phyloP scores from a whole-genome alignment of 345 rosid genomes.

The Orychophragmus violaceus region DNA sequence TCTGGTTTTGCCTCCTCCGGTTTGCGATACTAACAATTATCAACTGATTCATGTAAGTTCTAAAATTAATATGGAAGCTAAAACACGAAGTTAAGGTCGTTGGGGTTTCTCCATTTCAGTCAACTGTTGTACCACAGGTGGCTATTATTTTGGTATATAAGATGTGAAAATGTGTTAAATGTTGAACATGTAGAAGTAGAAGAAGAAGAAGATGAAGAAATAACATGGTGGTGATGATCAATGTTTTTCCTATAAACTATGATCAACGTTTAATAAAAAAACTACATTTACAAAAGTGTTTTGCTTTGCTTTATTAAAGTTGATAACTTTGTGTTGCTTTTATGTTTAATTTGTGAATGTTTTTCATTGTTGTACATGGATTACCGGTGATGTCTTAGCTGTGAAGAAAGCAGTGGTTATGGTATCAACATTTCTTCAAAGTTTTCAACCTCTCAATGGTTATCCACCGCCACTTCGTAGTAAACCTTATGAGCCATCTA shows the following conservation, averaged over 20 bases:
- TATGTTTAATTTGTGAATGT: neutral
- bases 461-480: slow-evolving; percentile 33
- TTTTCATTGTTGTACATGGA: slow-evolving; percentile 27
- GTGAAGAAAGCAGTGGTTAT: slow-evolving; percentile 62
- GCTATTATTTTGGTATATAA: no score
- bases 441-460: slow-evolving; percentile 35
- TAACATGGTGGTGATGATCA: neutral
- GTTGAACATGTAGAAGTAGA: neutral
- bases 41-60: slow-evolving; percentile 50
- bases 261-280: neutral
- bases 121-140: neutral
- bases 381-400: slow-evolving; percentile 47
- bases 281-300: neutral
- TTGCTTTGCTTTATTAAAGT: neutral
- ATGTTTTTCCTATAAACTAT: neutral
- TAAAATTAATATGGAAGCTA: neutral
- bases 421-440: slow-evolving; percentile 44
- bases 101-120: neutral
- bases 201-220: neutral
- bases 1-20: slow-evolving; percentile 49
- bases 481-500: slow-evolving; percentile 29
- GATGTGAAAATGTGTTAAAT: neutral
- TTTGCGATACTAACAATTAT: slow-evolving; percentile 40
- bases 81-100: neutral
- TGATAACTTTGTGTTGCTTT: neutral